A percentile compares a stretch with the other conserved stretches of the same genome.
Evolutionary conservation across 2,329 filamentous ascomycete species (phyloP).

Genomic region (Ascochyta rabiei): DNA sequence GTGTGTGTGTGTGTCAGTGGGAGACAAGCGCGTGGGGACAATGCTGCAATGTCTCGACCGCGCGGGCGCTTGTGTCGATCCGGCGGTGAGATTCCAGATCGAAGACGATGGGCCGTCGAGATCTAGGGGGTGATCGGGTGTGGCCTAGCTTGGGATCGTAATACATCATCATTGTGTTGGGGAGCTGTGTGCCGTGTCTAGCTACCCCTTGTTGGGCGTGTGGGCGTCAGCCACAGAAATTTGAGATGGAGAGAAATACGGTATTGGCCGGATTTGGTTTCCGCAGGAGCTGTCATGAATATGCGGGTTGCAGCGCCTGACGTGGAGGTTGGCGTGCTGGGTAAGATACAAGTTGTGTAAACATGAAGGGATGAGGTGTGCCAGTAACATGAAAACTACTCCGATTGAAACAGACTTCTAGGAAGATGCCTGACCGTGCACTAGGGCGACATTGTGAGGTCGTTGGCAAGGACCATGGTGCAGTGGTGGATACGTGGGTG

Average conservation of each 20-base stretch:
- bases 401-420: neutral
- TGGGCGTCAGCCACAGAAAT: neutral
- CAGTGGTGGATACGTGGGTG: too few species aligned
- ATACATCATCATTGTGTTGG: constrained; percentile 7
- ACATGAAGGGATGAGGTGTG: neutral
- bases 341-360: neutral
- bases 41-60: constrained; percentile 2
- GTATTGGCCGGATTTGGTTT: neutral
- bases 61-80: neutral
- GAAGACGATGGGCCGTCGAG: neutral
- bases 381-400: neutral
- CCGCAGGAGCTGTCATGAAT: neutral
- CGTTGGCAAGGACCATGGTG: neutral
- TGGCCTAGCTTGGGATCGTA: neutral
- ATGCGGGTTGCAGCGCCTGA: neutral
- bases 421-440: neutral
- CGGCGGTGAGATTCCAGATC: constrained; percentile 3
- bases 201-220: constrained; percentile 5
- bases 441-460: constrained; percentile 1
- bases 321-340: neutral
- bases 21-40: neutral
- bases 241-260: neutral
- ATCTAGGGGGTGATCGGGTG: neutral
- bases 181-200: constrained; percentile 1
- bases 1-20: neutral